Conservation (phyloP, 2,329 filamentous ascomycete genomes). For the Purpureocillium lavendulum region DNA sequence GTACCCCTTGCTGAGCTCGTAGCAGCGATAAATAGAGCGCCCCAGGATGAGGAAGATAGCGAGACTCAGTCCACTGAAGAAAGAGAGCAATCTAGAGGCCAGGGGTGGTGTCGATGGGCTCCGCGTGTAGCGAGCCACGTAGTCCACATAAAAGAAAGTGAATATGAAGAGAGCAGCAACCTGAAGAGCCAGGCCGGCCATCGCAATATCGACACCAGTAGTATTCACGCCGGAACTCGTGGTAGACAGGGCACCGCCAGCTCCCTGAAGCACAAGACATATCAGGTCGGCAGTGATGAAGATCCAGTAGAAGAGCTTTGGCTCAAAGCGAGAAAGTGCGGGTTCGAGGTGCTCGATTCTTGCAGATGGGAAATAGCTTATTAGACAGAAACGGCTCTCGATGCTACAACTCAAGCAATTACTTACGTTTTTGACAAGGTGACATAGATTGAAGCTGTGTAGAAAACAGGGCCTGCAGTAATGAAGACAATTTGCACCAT, state of each 20-base stretch:
- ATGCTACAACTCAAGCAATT: no score
- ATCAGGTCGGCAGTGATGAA: slow-evolving; percentile 46
- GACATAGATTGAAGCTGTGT: no score
- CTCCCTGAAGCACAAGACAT: slow-evolving; percentile 46
- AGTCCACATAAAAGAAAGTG: slow-evolving; percentile 36
- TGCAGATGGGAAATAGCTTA: no score
- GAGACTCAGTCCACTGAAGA: slow-evolving; percentile 40
- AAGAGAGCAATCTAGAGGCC: slow-evolving; percentile 23
- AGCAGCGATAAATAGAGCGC: slow-evolving; percentile 54
- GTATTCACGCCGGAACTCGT: slow-evolving; percentile 33
- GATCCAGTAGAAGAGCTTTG: slow-evolving; percentile 31
- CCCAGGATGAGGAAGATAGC: slow-evolving; percentile 52
- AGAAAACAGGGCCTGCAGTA: no score
- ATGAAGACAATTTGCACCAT: no score
- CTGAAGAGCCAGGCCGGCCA: slow-evolving; percentile 49
- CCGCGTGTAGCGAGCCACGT: slow-evolving; percentile 42
- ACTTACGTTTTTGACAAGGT: no score
- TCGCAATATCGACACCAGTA: slow-evolving; percentile 26
- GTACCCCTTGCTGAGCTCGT: slow-evolving; percentile 57
- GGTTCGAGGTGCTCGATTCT: slow-evolving; percentile 29
- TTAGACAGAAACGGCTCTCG: no score
- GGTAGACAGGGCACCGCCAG: slow-evolving; percentile 44
- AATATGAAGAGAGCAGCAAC: slow-evolving; percentile 47
- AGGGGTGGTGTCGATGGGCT: slow-evolving; percentile 19
- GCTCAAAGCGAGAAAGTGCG: slow-evolving; percentile 30